phyloP scores from a whole-genome alignment of 208 protist species.

The Porcisia deanei region DNA sequence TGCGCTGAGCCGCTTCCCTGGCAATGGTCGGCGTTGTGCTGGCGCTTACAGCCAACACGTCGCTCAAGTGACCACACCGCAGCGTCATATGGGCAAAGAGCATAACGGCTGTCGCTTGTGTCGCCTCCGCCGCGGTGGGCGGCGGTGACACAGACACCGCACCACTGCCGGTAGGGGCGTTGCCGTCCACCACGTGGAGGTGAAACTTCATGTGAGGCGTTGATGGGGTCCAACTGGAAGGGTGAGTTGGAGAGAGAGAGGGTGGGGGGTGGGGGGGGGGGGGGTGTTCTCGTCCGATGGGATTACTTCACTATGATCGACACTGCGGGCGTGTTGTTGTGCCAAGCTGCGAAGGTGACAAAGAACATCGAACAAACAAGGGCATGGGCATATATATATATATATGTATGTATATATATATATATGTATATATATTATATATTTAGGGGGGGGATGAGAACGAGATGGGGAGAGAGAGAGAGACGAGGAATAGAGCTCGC shows the following conservation, averaged over 20 bases:
- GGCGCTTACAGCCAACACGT: constrained; percentile 62
- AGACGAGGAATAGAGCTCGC: not conserved
- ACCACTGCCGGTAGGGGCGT: constrained; percentile 21
- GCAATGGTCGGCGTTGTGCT: constrained; percentile 40
- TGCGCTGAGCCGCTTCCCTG: constrained; percentile 8
- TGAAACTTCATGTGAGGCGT: constrained; percentile 41
- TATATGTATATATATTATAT: not conserved
- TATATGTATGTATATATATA: not conserved
- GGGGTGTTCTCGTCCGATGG: not conserved
- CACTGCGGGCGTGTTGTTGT: not conserved
- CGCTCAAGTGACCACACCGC: constrained; percentile 60
- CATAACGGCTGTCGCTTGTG: constrained; percentile 36
- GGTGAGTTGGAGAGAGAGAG: too few relatives aligned
- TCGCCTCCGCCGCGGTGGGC: not conserved
- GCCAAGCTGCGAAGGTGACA: not conserved
- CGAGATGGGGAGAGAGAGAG: not conserved
- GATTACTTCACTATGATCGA: not conserved
- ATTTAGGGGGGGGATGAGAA: not conserved
- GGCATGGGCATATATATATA: not conserved
- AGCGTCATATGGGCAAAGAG: constrained; percentile 78
- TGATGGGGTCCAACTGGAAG: not conserved
- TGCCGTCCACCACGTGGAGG: constrained; percentile 73
- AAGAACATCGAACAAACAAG: not conserved
- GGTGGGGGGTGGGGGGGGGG: not conserved
- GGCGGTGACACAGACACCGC: not conserved